Evolutionary conservation across 148 eudicot genomes (phyloP), one percentile per base, ranked within the genome.

Genomic region (Chenopodium formosanum): DNA sequence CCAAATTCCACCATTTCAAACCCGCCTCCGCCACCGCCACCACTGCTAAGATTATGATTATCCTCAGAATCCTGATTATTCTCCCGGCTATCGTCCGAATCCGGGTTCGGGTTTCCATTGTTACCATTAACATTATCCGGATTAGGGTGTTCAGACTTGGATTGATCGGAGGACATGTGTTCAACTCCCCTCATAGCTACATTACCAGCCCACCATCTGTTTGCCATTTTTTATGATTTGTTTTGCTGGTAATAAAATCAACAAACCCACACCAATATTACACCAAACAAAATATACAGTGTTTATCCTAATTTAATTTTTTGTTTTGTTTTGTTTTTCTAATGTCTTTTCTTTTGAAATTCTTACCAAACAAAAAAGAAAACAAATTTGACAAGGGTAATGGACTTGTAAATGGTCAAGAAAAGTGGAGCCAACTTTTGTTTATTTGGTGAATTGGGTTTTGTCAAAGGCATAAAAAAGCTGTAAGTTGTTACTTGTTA

Each of bases 161-260:
- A 1, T 29, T 29, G 32, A n/a, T 44, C 70, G 7, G 85, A 73
- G 1, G 87, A 79, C 80, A 88, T 80, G 44, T 88, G 92, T 70
- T 87, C 82, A 29, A 25, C 74, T 64, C 85, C 85, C 53, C 78
- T 83, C 91, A 91, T 86, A 34, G 86, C 90, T 74, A 86, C 86
- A 83, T 92, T 90, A 29, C 89, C 97, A 1, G 88, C 89, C 97
- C 97, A 92, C 97, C 97, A 92, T 52, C 92, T 83, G 84, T 89
- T 92, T 4, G 92, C 82, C 96, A 92, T 92, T 0, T 9, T 80
- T 78, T 16, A 2, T 1, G 23, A 23, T 23, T 14, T 14, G 1
- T 56, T 19, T 19, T 56, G 4, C 44, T 40, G 44, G 44, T 40
- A 40, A 73, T 7, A 73, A 50, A 74, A 29, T 4, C 47, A 65